phyloP scores from a whole-genome alignment of 2,329 filamentous ascomycete genomes.

The Fusarium sterilihyphosum region DNA sequence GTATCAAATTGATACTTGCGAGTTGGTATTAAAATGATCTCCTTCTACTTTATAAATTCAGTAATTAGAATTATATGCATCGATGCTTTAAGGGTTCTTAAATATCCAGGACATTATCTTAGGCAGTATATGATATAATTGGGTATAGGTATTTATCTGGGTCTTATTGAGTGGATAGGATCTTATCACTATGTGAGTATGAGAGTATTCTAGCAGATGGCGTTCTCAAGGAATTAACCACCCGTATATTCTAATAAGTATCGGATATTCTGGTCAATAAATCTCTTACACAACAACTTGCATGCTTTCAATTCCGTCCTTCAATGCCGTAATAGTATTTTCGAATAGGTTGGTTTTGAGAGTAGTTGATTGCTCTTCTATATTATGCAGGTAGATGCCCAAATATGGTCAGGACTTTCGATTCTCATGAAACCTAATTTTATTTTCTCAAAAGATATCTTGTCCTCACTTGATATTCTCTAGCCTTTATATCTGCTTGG shows the following conservation, averaged over 20 bases:
- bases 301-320: rapidly evolving
- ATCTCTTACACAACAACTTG: neutral
- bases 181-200: neutral
- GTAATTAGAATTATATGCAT: rapidly evolving
- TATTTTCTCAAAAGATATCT: rapidly evolving
- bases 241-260: rapidly evolving
- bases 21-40: too few species aligned
- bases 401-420: neutral
- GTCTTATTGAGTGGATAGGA: rapidly evolving
- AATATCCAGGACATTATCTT: neutral
- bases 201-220: neutral
- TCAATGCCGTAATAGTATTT: too few species aligned
- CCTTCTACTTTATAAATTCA: too few species aligned
- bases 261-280: rapidly evolving
- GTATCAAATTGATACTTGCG: too few species aligned
- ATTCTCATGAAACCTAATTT: neutral
- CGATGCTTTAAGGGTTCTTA: rapidly evolving
- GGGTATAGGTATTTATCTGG: rapidly evolving
- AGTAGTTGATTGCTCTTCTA: neutral
- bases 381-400: too few species aligned
- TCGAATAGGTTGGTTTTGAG: neutral
- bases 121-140: rapidly evolving
- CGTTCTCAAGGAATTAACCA: rapidly evolving
- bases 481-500: too few species aligned
- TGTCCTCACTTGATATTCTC: neutral